phyloP scores from a whole-genome alignment of 2,329 filamentous ascomycete species.

The Aureobasidium sp. region DNA sequence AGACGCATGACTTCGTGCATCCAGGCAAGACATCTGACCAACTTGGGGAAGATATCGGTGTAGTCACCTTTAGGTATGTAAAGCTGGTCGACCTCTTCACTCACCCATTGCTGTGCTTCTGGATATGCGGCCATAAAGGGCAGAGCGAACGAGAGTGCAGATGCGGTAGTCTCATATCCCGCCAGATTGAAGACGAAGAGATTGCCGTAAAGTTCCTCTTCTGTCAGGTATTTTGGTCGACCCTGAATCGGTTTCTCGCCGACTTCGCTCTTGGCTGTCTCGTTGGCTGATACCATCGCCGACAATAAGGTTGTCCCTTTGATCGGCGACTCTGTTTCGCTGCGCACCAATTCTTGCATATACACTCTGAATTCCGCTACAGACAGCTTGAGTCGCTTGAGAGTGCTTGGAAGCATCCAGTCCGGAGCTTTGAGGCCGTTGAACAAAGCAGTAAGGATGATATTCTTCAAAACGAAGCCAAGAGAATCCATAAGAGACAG shows the following conservation, averaged over 20 bases:
- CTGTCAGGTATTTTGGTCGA: slow-evolving; percentile 21
- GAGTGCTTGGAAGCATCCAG: neutral
- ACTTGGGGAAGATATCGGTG: slow-evolving; percentile 29
- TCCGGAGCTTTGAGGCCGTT: neutral
- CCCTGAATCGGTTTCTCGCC: neutral
- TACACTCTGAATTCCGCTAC: slow-evolving; percentile 2
- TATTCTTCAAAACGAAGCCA: neutral
- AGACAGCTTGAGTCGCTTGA: neutral
- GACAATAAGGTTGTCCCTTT: neutral
- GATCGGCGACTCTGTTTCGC: slow-evolving; percentile 21
- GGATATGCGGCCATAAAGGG: neutral
- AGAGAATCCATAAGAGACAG: neutral
- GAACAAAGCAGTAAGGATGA: neutral
- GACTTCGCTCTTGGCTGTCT: neutral
- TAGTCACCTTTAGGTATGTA: slow-evolving; percentile 34
- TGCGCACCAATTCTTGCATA: slow-evolving; percentile 20
- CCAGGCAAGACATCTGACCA: slow-evolving; percentile 41
- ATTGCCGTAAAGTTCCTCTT: slow-evolving; percentile 39
- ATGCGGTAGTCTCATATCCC: slow-evolving; percentile 46
- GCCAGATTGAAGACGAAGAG: slow-evolving; percentile 43
- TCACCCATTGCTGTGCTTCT: slow-evolving; percentile 41
- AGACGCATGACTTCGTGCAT: slow-evolving; percentile 45
- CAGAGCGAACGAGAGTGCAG: slow-evolving; percentile 43
- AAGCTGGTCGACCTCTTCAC: slow-evolving; percentile 41
- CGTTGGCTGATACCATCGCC: neutral